These are phyloP conservation scores for Scedosporium minutisporum DNA, from an alignment of 2,329 filamentous ascomycete genomes.

Conservation along the genomic window DNA sequence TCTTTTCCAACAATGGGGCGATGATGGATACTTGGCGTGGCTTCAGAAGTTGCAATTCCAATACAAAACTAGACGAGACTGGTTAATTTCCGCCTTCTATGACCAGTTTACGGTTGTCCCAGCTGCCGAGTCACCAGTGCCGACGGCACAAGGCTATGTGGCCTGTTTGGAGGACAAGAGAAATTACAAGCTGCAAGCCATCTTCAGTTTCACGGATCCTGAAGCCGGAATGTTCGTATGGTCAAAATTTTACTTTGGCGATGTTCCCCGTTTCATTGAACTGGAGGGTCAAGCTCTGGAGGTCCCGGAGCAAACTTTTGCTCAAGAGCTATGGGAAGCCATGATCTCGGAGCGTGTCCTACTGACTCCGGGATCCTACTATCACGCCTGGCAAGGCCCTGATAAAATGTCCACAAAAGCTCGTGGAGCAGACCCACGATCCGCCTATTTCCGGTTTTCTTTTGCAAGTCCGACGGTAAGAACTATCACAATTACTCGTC, in stretches of 20 bases:
- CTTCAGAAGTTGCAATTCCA: constrained; percentile 57
- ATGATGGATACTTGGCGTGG: constrained; percentile 65
- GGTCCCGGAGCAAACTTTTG: background rate
- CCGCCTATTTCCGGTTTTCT: constrained; percentile 18
- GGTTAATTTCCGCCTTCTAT: constrained; percentile 47
- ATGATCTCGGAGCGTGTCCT: constrained; percentile 14
- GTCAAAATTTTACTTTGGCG: too few relatives aligned
- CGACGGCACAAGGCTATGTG: constrained; percentile 12
- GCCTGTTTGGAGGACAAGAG: constrained; percentile 11
- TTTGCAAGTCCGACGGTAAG: constrained; percentile 18
- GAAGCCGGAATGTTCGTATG: too few relatives aligned
- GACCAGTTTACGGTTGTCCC: constrained; percentile 12
- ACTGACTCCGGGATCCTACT: constrained; percentile 21
- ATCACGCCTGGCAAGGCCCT: constrained; percentile 20
- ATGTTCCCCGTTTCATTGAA: too few relatives aligned
- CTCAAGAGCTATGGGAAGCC: constrained; percentile 14
- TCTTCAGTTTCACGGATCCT: too few relatives aligned
- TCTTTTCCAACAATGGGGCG: constrained; percentile 55
- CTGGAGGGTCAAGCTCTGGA: too few relatives aligned
- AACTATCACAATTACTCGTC: too few relatives aligned
- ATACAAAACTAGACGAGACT: constrained; percentile 58
- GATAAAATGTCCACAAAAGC: constrained; percentile 16
- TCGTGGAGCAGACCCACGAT: constrained; percentile 13
- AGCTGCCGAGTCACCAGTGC: constrained; percentile 11
- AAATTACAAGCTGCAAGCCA: too few relatives aligned